Conservation (phyloP, 2,329 filamentous ascomycete species). For the Aureobasidium sp. region DNA sequence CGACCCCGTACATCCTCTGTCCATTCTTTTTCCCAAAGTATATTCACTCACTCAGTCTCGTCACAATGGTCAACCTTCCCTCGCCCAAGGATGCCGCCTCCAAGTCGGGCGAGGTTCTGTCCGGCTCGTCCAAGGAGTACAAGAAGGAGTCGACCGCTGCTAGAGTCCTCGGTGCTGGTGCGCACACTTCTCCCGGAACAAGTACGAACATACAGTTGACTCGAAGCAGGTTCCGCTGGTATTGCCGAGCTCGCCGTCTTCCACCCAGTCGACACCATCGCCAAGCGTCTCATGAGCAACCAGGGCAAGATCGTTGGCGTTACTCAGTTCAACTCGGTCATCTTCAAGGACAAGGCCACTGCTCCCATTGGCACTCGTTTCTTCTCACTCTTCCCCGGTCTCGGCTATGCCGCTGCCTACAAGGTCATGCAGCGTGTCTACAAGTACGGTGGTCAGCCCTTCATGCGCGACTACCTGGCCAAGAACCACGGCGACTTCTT, state of each 20-base stretch:
- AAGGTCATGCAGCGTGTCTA: conserved; percentile 96
- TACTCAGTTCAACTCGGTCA: conserved; percentile 73
- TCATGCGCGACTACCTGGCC: conserved; percentile 82
- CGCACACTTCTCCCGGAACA: conserved; percentile 17
- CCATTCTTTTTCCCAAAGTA: background rate
- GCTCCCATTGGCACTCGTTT: conserved; percentile 71
- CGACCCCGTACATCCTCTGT: background rate
- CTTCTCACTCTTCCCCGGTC: conserved; percentile 89
- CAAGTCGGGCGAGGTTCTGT: background rate
- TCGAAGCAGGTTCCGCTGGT: conserved; percentile 68
- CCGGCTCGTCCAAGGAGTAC: conserved; percentile 47
- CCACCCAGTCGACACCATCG: conserved; percentile 94
- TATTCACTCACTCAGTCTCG: background rate
- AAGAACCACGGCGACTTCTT: conserved; percentile 75
- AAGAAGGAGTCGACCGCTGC: conserved; percentile 88
- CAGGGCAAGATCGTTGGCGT: conserved; percentile 61
- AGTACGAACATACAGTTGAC: conserved; percentile 8
- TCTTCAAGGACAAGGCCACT: conserved; percentile 82
- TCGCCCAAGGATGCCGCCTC: conserved; percentile 18
- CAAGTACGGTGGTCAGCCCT: conserved; percentile 97
- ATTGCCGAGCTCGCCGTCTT: conserved; percentile 91
- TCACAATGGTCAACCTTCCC: conserved; percentile 21
- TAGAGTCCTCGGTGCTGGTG: conserved; percentile 86
- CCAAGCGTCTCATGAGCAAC: conserved; percentile 99
- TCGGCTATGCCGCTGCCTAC: conserved; percentile 96